A percentile compares a stretch with the other conserved stretches of the same genome.
Conservation (phyloP, 2,329 filamentous ascomycete genomes). For the Clarireedia monteithiana region DNA sequence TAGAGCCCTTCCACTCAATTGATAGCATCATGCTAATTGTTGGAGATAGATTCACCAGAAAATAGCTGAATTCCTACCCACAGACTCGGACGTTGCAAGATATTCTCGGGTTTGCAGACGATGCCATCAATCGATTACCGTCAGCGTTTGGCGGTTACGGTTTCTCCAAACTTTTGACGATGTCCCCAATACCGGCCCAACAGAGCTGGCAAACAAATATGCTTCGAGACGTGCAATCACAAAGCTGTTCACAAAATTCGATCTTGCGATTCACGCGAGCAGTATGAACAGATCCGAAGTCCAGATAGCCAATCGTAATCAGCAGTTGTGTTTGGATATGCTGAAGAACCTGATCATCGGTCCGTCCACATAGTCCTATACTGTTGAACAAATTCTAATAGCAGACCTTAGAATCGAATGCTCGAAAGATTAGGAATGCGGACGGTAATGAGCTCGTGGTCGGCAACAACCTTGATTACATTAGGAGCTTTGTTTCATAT, state of each 20-base stretch:
- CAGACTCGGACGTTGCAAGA: conserved; percentile 36
- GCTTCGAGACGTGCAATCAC: conserved; percentile 31
- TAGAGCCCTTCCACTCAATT: background rate
- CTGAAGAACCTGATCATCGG: conserved; percentile 37
- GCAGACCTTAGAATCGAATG: conserved; percentile 22
- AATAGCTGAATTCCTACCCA: conserved; percentile 20
- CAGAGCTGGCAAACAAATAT: conserved; percentile 24
- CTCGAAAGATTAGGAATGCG: conserved; percentile 7
- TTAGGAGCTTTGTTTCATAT: conserved; percentile 14
- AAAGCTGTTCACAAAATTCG: conserved; percentile 20
- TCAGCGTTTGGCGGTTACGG: conserved; percentile 39
- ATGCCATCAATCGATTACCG: conserved; percentile 32
- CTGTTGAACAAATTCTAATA: background rate
- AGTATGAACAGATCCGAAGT: background rate
- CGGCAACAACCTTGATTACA: conserved; percentile 20
- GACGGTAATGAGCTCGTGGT: conserved; percentile 28
- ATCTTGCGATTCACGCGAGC: background rate
- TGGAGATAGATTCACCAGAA: conserved; percentile 24
- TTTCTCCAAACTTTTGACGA: conserved; percentile 38
- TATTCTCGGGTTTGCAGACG: conserved; percentile 34
- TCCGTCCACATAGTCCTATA: conserved; percentile 22
- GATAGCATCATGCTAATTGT: background rate
- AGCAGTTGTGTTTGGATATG: conserved; percentile 28
- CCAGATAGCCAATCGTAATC: conserved; percentile 23
- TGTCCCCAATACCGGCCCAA: conserved; percentile 19